Percentiles rank a stretch among this genome's conserved stretches.
These are phyloP conservation scores for Penstemon barbatus DNA, from an alignment of 257 asterid species.

Conservation along the genomic window DNA sequence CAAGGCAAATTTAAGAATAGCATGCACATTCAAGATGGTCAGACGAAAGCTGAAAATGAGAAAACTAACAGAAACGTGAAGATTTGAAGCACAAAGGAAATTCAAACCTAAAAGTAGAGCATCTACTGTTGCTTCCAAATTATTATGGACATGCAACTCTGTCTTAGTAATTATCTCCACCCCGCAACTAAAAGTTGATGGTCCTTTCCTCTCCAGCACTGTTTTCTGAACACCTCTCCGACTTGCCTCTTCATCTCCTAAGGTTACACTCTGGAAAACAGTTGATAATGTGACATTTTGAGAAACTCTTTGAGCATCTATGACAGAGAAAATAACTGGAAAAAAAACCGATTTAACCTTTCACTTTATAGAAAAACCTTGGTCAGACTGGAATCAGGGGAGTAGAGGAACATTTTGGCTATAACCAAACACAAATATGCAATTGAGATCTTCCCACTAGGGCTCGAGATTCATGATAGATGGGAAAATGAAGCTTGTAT, in stretches of 20 bases:
- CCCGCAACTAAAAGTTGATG: constrained; percentile 84
- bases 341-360: constrained; percentile 5
- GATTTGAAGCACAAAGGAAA: constrained; percentile 19
- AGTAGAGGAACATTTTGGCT: neutral
- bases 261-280: constrained; percentile 81
- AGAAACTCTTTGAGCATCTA: constrained; percentile 1
- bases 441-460: neutral
- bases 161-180: constrained; percentile 90
- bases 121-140: constrained; percentile 91
- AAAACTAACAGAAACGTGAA: constrained; percentile 20
- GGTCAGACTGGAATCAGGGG: constrained; percentile 11
- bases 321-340: constrained; percentile 17
- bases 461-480: neutral
- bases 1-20: constrained; percentile 30
- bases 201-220: constrained; percentile 95
- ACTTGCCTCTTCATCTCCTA: constrained; percentile 99
- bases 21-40: constrained; percentile 18
- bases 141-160: constrained; percentile 73
- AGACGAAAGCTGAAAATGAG: constrained; percentile 14
- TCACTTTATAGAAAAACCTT: constrained; percentile 14
- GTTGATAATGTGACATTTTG: constrained; percentile 25
- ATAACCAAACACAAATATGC: constrained; percentile 2
- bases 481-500: constrained; percentile 14
- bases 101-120: constrained; percentile 73
- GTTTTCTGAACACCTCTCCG: constrained; percentile 93